A percentile compares a stretch with the other conserved stretches of the same genome.
Evolutionary conservation across 805 yeast genomes (phyloP).

Genomic region (Candida odintsovae): DNA sequence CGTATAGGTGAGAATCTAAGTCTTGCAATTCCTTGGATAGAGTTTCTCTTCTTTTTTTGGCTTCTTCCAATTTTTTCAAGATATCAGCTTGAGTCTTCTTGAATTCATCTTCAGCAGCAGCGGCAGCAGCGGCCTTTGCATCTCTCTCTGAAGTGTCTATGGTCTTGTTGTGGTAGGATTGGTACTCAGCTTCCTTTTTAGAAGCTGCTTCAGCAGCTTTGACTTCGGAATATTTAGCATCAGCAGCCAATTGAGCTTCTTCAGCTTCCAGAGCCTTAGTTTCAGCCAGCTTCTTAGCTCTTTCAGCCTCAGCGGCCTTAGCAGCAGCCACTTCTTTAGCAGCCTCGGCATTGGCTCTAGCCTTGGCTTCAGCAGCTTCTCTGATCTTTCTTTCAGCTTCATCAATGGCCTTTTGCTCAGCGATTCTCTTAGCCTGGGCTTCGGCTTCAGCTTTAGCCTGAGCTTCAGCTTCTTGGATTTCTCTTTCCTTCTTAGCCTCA

Average conservation of each 20-base stretch:
- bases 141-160: neutral
- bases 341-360: neutral
- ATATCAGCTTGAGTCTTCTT: conserved; percentile 11
- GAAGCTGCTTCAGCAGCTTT: neutral
- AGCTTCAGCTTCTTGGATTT: neutral
- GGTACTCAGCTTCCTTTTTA: neutral
- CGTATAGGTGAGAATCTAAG: conserved; percentile 10
- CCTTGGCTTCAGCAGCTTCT: neutral
- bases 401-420: neutral
- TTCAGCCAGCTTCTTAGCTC: neutral
- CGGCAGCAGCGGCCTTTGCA: neutral
- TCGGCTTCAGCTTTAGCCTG: neutral
- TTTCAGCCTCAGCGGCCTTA: neutral
- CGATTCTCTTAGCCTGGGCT: neutral
- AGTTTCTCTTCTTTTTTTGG: conserved; percentile 15
- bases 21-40: conserved; percentile 13
- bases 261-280: neutral
- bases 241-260: neutral
- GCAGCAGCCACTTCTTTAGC: neutral
- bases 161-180: neutral
- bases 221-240: neutral
- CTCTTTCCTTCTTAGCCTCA: neutral
- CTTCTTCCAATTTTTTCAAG: conserved; percentile 14
- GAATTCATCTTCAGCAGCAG: conserved; percentile 4
- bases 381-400: neutral